Percentiles rank a stretch among this genome's conserved stretches.
phyloP scores from a whole-genome alignment of 192 early-diverging fungal genomes.

The Geranomyces variabilis region DNA sequence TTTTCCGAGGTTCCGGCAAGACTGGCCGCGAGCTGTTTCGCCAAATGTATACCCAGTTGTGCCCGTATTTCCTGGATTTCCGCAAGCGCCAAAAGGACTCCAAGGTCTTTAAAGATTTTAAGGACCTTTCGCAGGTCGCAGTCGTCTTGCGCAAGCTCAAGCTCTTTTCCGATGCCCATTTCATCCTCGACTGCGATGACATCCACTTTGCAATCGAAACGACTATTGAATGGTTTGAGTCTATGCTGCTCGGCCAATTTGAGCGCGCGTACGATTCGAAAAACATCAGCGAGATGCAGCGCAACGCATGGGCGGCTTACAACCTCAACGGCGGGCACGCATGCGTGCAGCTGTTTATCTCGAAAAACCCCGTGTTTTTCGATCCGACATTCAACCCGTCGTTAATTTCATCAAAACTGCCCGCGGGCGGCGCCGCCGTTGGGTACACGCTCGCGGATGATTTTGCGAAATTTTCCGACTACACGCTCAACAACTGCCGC shows the following conservation, averaged over 20 bases:
- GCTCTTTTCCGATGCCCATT: slow-evolving; percentile 58
- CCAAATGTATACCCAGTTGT: slow-evolving; percentile 60
- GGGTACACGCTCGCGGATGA: slow-evolving; percentile 61
- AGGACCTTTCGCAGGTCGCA: slow-evolving; percentile 64
- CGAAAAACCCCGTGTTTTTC: slow-evolving; percentile 85
- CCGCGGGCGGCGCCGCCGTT: slow-evolving; percentile 34
- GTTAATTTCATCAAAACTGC: slow-evolving; percentile 47
- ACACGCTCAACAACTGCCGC: slow-evolving; percentile 60
- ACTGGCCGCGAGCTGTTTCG: slow-evolving; percentile 68
- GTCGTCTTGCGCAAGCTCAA: slow-evolving; percentile 60
- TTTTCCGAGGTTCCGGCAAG: slow-evolving; percentile 48
- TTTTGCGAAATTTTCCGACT: slow-evolving; percentile 70
- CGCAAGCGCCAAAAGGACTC: slow-evolving; percentile 65
- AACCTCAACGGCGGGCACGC: slow-evolving; percentile 74
- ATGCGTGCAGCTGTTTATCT: slow-evolving; percentile 77
- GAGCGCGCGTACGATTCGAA: slow-evolving; percentile 74
- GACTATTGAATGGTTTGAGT: slow-evolving; percentile 80
- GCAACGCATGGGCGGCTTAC: slow-evolving; percentile 65
- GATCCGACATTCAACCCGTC: slow-evolving; percentile 70
- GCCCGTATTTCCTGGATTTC: slow-evolving; percentile 76
- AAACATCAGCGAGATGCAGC: slow-evolving; percentile 68
- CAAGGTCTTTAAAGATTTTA: slow-evolving; percentile 70
- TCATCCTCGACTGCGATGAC: slow-evolving; percentile 61
- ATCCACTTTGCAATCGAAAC: slow-evolving; percentile 64
- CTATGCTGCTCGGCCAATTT: slow-evolving; percentile 71